Conservation (phyloP, 225 moss, liverwort and hornwort genomes). For the Marchantia paleacea region DNA sequence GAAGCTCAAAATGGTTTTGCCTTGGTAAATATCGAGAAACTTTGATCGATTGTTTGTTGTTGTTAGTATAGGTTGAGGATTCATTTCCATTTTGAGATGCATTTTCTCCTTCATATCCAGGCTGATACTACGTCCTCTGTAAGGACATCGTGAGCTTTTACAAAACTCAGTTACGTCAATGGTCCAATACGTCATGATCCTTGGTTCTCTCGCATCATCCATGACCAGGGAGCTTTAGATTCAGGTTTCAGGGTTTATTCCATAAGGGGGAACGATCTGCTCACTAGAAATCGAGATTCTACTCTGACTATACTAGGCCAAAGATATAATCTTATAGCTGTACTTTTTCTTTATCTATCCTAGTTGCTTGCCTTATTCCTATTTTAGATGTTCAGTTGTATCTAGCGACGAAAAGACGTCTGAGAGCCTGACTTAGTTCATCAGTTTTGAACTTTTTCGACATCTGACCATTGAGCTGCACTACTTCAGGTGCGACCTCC, state of each 20-base stretch:
- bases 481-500: constrained; percentile 72
- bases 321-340: not conserved
- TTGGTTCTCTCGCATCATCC: too few relatives aligned
- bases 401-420: not conserved
- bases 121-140: too few relatives aligned
- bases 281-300: too few relatives aligned
- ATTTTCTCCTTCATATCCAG: too few relatives aligned
- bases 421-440: not conserved
- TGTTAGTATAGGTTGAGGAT: not conserved
- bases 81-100: not conserved
- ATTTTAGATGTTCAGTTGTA: not conserved
- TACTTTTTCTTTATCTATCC: not conserved
- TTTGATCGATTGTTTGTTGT: not conserved
- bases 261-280: too few relatives aligned
- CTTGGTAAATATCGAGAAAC: constrained; percentile 27
- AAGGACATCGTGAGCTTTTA: too few relatives aligned
- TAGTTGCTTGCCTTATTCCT: not conserved
- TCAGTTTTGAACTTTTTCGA: not conserved
- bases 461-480: not conserved
- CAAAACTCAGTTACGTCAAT: too few relatives aligned
- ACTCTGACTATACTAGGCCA: too few relatives aligned
- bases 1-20: constrained; percentile 94
- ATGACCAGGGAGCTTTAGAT: too few relatives aligned
- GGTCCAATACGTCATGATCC: too few relatives aligned
- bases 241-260: too few relatives aligned